A percentile compares a stretch with the other conserved stretches of the same genome.
phyloP scores from a whole-genome alignment of 1,284 basidiomycete species.

The Tilletia caries region DNA sequence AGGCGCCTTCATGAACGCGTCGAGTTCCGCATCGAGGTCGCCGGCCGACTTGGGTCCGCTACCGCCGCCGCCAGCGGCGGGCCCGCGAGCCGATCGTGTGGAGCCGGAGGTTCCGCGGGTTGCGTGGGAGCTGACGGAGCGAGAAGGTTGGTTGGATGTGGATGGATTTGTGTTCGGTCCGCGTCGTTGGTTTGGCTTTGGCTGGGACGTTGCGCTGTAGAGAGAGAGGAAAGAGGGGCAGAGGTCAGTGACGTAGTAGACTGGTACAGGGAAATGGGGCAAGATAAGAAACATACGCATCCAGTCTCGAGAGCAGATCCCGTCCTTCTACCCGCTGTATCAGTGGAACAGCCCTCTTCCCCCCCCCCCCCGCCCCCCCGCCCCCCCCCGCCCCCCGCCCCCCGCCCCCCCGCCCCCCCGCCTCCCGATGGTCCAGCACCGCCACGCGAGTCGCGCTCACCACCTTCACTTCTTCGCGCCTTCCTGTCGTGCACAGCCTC shows the following conservation, averaged over 20 bases:
- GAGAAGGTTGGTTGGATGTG: neutral
- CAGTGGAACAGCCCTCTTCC: neutral
- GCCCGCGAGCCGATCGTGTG: neutral
- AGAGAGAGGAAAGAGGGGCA: too few species aligned
- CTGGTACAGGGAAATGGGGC: too few species aligned
- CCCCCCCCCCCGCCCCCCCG: neutral
- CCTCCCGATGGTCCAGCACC: neutral
- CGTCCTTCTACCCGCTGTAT: neutral
- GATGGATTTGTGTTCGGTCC: too few species aligned
- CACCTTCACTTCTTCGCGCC: neutral
- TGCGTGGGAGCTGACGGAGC: neutral
- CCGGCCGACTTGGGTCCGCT: conserved; percentile 64
- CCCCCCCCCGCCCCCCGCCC: neutral
- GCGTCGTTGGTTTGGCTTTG: too few species aligned
- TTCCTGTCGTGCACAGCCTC: conserved; percentile 15
- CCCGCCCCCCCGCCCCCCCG: neutral
- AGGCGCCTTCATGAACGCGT: conserved; percentile 70
- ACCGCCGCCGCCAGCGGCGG: neutral
- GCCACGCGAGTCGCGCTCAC: neutral
- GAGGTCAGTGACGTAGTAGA: too few species aligned
- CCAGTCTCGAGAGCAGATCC: conserved; percentile 28
- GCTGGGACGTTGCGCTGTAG: too few species aligned
- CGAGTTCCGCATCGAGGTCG: conserved; percentile 84
- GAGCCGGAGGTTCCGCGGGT: neutral
- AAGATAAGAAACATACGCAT: conserved; percentile 27